phyloP scores from a whole-genome alignment of 2,329 filamentous ascomycete genomes.

The Paracamarosporium sp. region DNA sequence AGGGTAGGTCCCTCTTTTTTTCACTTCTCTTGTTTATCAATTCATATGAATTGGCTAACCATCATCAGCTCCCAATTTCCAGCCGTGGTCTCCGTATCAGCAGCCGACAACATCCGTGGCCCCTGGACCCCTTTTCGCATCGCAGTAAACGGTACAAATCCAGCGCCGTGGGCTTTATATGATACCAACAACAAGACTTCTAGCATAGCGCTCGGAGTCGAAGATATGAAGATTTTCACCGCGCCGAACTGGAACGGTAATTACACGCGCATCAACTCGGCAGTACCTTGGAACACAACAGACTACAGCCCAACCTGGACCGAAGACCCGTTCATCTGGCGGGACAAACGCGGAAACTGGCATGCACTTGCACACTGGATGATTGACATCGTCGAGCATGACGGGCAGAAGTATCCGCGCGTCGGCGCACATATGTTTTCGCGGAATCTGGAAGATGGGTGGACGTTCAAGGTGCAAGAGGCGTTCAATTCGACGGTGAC shows the following conservation, averaged over 20 bases:
- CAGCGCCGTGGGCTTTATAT: constrained; percentile 50
- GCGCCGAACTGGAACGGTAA: constrained; percentile 32
- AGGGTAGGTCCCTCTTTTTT: neutral
- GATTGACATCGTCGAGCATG: constrained; percentile 34
- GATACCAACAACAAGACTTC: constrained; percentile 27
- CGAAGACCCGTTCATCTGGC: constrained; percentile 47
- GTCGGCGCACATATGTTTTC: constrained; percentile 45
- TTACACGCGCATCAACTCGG: constrained; percentile 28
- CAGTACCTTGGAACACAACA: constrained; percentile 26
- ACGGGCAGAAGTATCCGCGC: constrained; percentile 34
- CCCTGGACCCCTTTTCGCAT: constrained; percentile 21
- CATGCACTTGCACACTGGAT: constrained; percentile 46
- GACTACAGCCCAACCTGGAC: constrained; percentile 27
- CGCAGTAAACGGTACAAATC: constrained; percentile 49
- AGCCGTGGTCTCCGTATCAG: constrained; percentile 27
- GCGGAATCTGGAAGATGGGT: constrained; percentile 31
- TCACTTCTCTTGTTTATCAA: too few relatives aligned
- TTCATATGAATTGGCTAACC: too few relatives aligned
- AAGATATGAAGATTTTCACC: constrained; percentile 47
- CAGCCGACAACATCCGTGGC: constrained; percentile 16
- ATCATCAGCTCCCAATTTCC: constrained; percentile 4
- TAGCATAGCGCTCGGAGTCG: constrained; percentile 42
- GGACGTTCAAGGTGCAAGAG: constrained; percentile 41
- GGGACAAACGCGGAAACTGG: constrained; percentile 44
- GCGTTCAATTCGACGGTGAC: constrained; percentile 35